Percentiles rank a stretch among this genome's conserved stretches.
phyloP scores from a whole-genome alignment of 129 eudicot genomes.

The Arctium minus region DNA sequence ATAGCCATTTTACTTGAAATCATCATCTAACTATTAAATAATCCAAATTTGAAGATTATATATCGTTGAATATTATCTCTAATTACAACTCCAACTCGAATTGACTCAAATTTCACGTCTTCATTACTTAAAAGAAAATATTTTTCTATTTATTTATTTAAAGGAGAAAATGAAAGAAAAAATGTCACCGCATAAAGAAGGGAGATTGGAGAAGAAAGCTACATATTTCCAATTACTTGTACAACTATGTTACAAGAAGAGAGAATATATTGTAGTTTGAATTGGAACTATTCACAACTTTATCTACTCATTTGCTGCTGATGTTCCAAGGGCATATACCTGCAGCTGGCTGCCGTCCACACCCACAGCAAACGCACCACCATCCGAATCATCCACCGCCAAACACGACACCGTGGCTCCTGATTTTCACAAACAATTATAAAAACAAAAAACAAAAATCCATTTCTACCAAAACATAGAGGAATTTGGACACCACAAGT shows the following conservation, averaged over 20 bases:
- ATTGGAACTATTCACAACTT: conserved; percentile 16
- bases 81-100: too few species aligned
- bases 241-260: background rate
- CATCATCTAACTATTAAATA: too few species aligned
- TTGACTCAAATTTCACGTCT: too few species aligned
- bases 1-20: too few species aligned
- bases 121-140: too few species aligned
- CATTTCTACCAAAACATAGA: background rate
- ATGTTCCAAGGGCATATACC: conserved; percentile 38
- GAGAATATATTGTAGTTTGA: conserved; percentile 3
- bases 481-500: background rate
- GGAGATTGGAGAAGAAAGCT: background rate
- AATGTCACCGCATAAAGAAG: too few species aligned
- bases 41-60: too few species aligned
- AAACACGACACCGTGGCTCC: conserved; percentile 60
- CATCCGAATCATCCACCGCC: conserved; percentile 49
- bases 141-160: too few species aligned
- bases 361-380: conserved; percentile 62
- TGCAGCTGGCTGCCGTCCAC: conserved; percentile 49
- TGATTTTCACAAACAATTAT: conserved; percentile 21
- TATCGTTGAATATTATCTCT: too few species aligned
- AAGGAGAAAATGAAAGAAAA: too few species aligned
- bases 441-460: background rate
- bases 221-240: conserved; percentile 10
- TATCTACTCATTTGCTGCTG: background rate